phyloP scores from a whole-genome alignment of 2,329 filamentous ascomycete species.

The Colletotrichum abscissum region DNA sequence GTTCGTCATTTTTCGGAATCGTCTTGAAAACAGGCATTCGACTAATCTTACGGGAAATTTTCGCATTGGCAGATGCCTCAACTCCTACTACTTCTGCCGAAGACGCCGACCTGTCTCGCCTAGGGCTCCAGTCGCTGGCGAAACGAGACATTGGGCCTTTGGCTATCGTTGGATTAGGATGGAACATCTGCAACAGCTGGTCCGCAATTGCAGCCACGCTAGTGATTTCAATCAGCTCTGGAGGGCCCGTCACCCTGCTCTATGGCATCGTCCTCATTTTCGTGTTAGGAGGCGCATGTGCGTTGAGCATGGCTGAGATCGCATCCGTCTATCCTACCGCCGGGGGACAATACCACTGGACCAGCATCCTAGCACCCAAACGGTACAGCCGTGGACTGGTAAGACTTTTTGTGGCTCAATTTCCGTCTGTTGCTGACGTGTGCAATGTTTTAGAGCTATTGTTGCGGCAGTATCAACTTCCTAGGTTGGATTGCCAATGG shows the following conservation, averaged over 20 bases:
- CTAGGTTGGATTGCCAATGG: slow-evolving; percentile 29
- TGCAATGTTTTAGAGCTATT: slow-evolving; percentile 4
- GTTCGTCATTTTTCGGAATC: not conserved
- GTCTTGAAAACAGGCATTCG: not conserved
- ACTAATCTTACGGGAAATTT: not conserved
- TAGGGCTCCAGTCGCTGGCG: slow-evolving; percentile 9
- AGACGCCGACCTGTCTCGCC: slow-evolving; percentile 12
- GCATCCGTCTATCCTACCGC: slow-evolving; percentile 50
- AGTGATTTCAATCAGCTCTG: slow-evolving; percentile 33
- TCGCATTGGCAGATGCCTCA: not conserved
- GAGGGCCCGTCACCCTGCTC: slow-evolving; percentile 34
- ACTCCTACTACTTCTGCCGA: not conserved
- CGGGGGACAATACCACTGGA: slow-evolving; percentile 52
- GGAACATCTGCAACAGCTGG: slow-evolving; percentile 42
- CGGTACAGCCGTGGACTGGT: slow-evolving; percentile 16
- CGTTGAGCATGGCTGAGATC: slow-evolving; percentile 49
- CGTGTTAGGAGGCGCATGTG: slow-evolving; percentile 40
- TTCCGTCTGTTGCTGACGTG: not conserved
- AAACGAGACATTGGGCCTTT: slow-evolving; percentile 23
- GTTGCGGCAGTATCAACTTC: slow-evolving; percentile 23
- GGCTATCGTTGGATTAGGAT: slow-evolving; percentile 7
- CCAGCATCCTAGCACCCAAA: slow-evolving; percentile 43
- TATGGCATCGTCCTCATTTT: slow-evolving; percentile 45
- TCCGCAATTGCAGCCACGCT: slow-evolving; percentile 38
- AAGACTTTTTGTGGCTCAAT: fast-evolving